Evolutionary conservation across 192 early-diverging fungal genomes (phyloP), one percentile per base, ranked within the genome.

Genomic region (Entophlyctis luteolus): DNA sequence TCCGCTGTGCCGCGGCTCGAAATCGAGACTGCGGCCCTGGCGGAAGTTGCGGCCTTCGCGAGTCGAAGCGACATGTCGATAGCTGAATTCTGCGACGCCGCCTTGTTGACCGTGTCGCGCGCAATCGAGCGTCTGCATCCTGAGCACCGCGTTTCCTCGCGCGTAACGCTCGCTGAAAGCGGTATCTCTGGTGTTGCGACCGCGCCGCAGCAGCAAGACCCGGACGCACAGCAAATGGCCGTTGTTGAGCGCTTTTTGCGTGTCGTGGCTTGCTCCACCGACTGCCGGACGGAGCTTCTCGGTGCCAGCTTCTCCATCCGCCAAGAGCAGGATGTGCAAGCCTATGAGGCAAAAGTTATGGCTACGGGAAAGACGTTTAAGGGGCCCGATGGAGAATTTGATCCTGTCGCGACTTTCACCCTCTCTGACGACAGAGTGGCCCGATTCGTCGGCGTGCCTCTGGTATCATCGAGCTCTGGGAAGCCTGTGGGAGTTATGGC

Each of bases 101-200:
- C 72, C 14, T 39, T 75, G 8, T 38, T 67, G 1, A 68, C 71
- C 23, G 32, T 75, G 23, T 42, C 45, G 1, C 10, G 45, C 2
- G 59, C 62, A 4, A 55, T 81, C n/a, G 59, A 65, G n/a, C 28
- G 48, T 23, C 35, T 81, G 4, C 73, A 81, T 35, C 35, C 56
- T 27, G 59, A 77, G 22, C 63, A 73, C 25, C 3, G 37, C 8
- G 36, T 75, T 8, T 59, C 53, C 3, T 49, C 59, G 1, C 53
- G 75, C 28, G 22, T 77, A 3, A 67, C 68, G 6, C 50, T 81
- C 18, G 46, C 49, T 1, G 76, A 77, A 59, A 53, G 55, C 4
- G 53, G 33, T 0, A 53, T 72, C 2, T 20, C 55, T 42, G 59
- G 65, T 29, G n/a, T 34, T 4, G 34, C 29, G 18, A 34, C 49